Conservation (phyloP, 2,329 filamentous ascomycete genomes). For the Coniochaeta pulveracea region DNA sequence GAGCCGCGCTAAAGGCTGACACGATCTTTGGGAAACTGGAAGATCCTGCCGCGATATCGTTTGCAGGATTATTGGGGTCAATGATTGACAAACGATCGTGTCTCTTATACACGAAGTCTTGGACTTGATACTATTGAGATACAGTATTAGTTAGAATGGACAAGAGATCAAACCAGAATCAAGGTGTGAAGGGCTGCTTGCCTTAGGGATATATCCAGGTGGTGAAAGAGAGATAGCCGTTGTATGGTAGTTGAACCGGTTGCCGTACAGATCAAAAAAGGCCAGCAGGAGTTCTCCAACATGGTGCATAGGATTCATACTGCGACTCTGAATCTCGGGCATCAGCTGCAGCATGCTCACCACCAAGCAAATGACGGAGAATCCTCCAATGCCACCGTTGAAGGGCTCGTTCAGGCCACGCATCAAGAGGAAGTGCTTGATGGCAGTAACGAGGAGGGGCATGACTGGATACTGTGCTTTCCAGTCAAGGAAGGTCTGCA, state of each 20-base stretch:
- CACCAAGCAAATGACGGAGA: conserved; percentile 87
- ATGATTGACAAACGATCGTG: conserved; percentile 69
- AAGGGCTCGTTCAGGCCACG: conserved; percentile 84
- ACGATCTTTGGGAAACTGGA: conserved; percentile 57
- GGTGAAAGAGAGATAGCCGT: conserved; percentile 68
- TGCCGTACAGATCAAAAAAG: conserved; percentile 85
- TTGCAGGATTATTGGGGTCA: conserved; percentile 74
- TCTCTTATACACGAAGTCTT: conserved; percentile 43
- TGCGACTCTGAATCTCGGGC: conserved; percentile 55
- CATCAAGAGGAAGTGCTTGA: conserved; percentile 91
- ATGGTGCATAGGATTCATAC: conserved; percentile 49
- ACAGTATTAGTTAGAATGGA: background rate
- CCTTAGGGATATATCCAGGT: conserved; percentile 69
- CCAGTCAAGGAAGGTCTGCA: conserved; percentile 73
- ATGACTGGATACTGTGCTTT: conserved; percentile 70
- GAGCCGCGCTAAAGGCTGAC: conserved; percentile 56
- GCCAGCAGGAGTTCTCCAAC: conserved; percentile 74
- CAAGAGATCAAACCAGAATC: background rate
- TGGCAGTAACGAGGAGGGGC: conserved; percentile 72
- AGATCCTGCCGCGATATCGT: conserved; percentile 87
- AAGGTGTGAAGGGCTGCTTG: conserved; percentile 23
- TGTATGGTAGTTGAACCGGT: conserved; percentile 58
- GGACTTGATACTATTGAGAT: conserved; percentile 27
- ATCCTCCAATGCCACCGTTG: conserved; percentile 84
- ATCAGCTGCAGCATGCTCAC: conserved; percentile 78